These are phyloP conservation scores for Hippophae rhamnoides DNA, from an alignment of 306 rosid genomes.

Conservation along the genomic window DNA sequence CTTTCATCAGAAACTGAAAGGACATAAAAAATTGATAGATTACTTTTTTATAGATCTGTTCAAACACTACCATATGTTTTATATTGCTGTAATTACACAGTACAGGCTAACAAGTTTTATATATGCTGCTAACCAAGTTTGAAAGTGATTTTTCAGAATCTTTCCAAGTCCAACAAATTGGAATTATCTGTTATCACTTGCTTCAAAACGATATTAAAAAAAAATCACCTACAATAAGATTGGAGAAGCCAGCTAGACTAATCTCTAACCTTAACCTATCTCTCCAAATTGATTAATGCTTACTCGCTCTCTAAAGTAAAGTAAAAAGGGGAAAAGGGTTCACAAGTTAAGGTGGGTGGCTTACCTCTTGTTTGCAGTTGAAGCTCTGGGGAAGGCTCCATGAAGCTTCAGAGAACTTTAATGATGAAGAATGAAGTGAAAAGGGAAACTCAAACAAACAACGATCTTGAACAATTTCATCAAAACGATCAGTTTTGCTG, in stretches of 20 bases:
- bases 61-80: background rate
- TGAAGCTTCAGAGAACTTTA: constrained; percentile 4
- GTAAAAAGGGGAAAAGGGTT: background rate
- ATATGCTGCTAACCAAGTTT: no score
- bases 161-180: no score
- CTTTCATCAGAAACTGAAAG: constrained; percentile 17
- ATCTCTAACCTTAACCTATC: no score
- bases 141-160: no score
- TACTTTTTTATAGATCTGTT: background rate
- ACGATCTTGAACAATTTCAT: no score
- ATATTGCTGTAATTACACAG: no score
- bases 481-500: no score
- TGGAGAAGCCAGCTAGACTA: no score
- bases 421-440: background rate
- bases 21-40: background rate
- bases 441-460: background rate
- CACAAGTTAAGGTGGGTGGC: constrained; percentile 8
- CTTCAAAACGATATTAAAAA: background rate
- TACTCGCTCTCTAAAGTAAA: background rate
- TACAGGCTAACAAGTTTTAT: no score
- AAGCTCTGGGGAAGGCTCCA: constrained; percentile 37
- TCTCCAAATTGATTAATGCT: no score
- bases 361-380: constrained; percentile 37
- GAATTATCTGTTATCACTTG: no score
- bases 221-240: background rate